These are phyloP conservation scores for Epichloe coenophiala DNA, from an alignment of 2,329 filamentous ascomycete species.

Conservation along the genomic window DNA sequence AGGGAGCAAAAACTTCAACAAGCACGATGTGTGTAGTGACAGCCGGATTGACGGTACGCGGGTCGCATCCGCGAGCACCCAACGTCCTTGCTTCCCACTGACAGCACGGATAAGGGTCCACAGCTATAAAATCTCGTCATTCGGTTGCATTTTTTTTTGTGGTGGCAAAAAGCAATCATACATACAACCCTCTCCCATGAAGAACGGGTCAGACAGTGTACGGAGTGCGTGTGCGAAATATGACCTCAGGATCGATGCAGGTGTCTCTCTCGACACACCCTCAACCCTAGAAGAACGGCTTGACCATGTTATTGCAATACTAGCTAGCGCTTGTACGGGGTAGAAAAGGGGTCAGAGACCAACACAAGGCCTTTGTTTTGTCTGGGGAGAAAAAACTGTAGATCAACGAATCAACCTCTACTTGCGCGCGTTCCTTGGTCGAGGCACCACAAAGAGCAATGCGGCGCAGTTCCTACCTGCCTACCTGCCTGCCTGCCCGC, in stretches of 20 bases:
- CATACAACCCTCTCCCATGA: background rate
- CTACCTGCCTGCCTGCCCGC: too few relatives aligned
- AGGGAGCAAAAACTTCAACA: background rate
- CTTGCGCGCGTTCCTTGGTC: too few relatives aligned
- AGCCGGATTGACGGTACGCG: background rate
- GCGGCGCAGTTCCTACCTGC: too few relatives aligned
- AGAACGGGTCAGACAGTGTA: background rate
- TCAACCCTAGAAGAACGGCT: constrained; percentile 1
- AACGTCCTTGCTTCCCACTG: background rate
- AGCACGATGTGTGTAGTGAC: background rate
- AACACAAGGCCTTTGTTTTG: constrained; percentile 1
- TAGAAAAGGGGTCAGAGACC: constrained; percentile 1
- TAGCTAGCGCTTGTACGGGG: background rate
- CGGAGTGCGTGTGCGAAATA: background rate
- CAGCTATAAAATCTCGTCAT: background rate
- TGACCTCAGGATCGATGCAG: background rate
- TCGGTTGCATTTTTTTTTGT: background rate
- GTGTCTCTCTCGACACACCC: background rate
- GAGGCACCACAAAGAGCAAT: too few relatives aligned
- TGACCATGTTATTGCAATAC: background rate
- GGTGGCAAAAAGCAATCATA: background rate
- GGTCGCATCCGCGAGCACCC: background rate
- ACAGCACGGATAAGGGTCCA: background rate
- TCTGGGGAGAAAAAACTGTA: constrained; percentile 1
- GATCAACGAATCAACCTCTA: background rate